A percentile compares a stretch with the other conserved stretches of the same genome.
phyloP scores from a whole-genome alignment of 2,329 filamentous ascomycete genomes.

The Colletotrichum simmondsii region DNA sequence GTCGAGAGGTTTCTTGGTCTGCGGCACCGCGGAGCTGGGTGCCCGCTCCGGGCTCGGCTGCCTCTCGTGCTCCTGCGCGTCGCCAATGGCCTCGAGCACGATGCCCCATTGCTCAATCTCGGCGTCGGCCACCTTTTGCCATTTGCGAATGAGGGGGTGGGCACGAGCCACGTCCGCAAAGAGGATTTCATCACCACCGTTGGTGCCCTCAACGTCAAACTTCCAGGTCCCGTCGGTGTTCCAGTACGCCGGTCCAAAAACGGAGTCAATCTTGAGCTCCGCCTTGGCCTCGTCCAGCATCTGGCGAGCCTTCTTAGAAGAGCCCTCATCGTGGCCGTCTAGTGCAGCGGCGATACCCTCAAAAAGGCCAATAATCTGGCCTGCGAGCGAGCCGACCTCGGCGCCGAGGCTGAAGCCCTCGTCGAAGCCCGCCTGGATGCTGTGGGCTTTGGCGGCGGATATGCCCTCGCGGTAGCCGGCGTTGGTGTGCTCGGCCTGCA shows the following conservation, averaged over 20 bases:
- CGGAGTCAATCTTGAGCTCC: conserved; percentile 69
- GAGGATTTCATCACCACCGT: conserved; percentile 52
- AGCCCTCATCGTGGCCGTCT: conserved; percentile 38
- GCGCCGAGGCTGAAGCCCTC: conserved; percentile 89
- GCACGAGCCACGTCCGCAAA: conserved; percentile 72
- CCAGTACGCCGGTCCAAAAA: conserved; percentile 77
- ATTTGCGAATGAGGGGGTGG: conserved; percentile 75
- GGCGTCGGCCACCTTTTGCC: conserved; percentile 56
- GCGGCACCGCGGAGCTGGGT: conserved; percentile 37
- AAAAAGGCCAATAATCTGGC: conserved; percentile 79
- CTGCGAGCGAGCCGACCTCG: conserved; percentile 78
- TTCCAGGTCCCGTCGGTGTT: conserved; percentile 77
- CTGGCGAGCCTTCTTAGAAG: conserved; percentile 8
- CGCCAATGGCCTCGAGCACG: conserved; percentile 40
- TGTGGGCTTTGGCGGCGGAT: conserved; percentile 76
- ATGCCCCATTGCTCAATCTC: conserved; percentile 48
- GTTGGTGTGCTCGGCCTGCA: conserved; percentile 82
- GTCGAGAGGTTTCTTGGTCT: conserved; percentile 47
- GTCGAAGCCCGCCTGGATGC: conserved; percentile 90
- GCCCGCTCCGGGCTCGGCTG: conserved; percentile 41
- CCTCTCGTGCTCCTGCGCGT: conserved; percentile 45
- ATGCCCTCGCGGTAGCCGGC: conserved; percentile 93
- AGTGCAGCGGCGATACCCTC: conserved; percentile 74
- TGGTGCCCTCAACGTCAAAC: conserved; percentile 60
- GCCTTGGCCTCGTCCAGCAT: conserved; percentile 61